Evolutionary conservation across 1,284 basidiomycete species (phyloP), one percentile per base, ranked within the genome.

Genomic region (Boletus smithii): DNA sequence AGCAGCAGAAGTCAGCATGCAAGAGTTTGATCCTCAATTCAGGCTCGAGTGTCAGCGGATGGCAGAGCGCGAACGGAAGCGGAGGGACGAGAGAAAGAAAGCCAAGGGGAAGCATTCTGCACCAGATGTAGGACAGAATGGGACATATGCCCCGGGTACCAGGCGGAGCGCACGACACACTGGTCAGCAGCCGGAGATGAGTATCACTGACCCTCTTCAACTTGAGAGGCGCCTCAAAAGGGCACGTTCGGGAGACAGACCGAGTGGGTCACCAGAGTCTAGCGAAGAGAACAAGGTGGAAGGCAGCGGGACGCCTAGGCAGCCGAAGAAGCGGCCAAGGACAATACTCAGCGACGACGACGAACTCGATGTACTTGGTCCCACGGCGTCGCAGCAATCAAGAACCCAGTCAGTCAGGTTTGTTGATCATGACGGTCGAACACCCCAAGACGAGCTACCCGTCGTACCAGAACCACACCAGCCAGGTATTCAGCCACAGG

Each of bases 1-100:
- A 24, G 83, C 92, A 37, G 81, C 92, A 0, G 79, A 91, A 62
- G 84, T 97, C 50, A 87, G 93, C 70, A 79, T 97, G 46, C 84
- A 91, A 58, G 86, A 90, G 58, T 94, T 97, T 62, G 97, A 99
- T 64, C 78, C 81, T 0, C 77, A 81, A 39, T 90, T 97, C 67
- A 74, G 76, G 34, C 60, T 85, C 24, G 95, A 97, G 64, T 98
- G 95, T 65, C 86, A 89, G 65, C 76, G 88, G 47, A 95, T 95
- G 88, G 88, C 89, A 8, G 77, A 71, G 39, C 75, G 95, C 27
- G 88, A 95, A 69, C 69, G 79, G 51, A 81, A 85, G 65, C 71
- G 91, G 51, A 69, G 83, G 59, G 78, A 79, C 17, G 83, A 82
- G 50, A 69, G 73, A 48, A 74, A 73, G 57, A 79, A 77, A 59